A percentile compares a stretch with the other conserved stretches of the same genome.
These are phyloP conservation scores for Plectosphaerella plurivora DNA, from an alignment of 2,329 filamentous ascomycete species.

Conservation along the genomic window DNA sequence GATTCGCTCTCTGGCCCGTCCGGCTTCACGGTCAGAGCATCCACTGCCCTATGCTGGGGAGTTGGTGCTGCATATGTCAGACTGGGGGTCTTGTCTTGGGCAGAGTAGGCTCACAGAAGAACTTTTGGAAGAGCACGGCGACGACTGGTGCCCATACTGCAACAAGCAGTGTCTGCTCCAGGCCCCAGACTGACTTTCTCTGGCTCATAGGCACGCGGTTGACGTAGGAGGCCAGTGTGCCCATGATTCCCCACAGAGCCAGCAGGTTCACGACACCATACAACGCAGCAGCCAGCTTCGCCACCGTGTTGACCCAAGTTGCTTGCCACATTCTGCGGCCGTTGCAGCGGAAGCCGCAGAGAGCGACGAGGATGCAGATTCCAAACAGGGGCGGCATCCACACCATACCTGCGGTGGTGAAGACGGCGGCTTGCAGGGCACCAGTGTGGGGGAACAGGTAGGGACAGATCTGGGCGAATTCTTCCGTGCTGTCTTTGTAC, in stretches of 20 bases:
- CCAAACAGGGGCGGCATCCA: constrained; percentile 12
- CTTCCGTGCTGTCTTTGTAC: not conserved
- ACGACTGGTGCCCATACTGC: constrained; percentile 4
- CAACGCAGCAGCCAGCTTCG: not conserved
- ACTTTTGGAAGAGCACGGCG: not conserved
- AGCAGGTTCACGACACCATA: constrained; percentile 7
- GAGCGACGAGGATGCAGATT: constrained; percentile 4
- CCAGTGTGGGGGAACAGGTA: not conserved
- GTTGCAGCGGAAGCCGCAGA: constrained; percentile 7
- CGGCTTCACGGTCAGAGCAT: no score
- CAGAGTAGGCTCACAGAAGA: constrained; percentile 1
- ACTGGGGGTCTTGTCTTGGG: no score
- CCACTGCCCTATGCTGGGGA: no score
- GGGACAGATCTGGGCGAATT: not conserved
- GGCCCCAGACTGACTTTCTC: constrained; percentile 1
- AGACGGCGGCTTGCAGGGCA: constrained; percentile 4
- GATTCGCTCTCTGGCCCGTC: no score
- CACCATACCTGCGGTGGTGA: constrained; percentile 8
- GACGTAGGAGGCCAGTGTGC: constrained; percentile 2
- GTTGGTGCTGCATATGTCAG: no score
- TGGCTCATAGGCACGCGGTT: not conserved
- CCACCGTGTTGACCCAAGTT: constrained; percentile 1
- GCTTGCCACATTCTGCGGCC: constrained; percentile 8
- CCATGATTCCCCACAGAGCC: constrained; percentile 7
- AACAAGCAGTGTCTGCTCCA: constrained; percentile 6